Evolutionary conservation across 2,329 filamentous ascomycete species (phyloP).

Genomic region (Botrytis sinoallii): DNA sequence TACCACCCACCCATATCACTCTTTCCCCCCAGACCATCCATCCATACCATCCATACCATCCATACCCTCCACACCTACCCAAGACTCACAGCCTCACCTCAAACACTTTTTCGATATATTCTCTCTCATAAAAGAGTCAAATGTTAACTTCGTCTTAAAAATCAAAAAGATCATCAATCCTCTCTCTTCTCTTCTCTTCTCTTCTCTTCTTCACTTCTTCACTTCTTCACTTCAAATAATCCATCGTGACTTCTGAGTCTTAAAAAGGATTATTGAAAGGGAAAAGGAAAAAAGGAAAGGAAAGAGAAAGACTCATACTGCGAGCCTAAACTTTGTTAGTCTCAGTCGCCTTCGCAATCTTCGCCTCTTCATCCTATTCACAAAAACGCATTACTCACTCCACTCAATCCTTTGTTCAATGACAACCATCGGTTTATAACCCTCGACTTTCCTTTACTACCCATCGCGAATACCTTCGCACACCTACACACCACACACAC

Average conservation of each 20-base stretch:
- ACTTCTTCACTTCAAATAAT: neutral
- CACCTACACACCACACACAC: neutral
- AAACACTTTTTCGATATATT: neutral
- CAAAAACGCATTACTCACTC: constrained; percentile 25
- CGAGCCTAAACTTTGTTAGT: constrained; percentile 5
- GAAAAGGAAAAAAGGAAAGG: neutral
- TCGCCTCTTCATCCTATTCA: constrained; percentile 24
- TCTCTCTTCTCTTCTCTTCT: neutral
- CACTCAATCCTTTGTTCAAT: constrained; percentile 33
- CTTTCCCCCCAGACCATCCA: too few species aligned
- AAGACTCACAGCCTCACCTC: neutral
- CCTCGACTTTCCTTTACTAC: constrained; percentile 20
- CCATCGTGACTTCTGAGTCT: constrained; percentile 9
- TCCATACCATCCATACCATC: too few species aligned
- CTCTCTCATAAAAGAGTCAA: neutral
- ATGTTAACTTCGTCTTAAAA: neutral
- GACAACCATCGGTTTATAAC: constrained; percentile 25
- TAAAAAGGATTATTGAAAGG: neutral
- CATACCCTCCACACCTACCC: neutral
- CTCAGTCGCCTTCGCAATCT: constrained; percentile 20
- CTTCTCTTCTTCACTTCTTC: neutral
- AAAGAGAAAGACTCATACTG: constrained; percentile 4
- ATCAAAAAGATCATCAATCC: neutral
- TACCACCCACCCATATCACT: constrained; percentile 4
- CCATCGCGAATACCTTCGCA: neutral